Evolutionary conservation across 2,329 filamentous ascomycete species (phyloP).

Genomic region (Aureobasidium subglaciale): DNA sequence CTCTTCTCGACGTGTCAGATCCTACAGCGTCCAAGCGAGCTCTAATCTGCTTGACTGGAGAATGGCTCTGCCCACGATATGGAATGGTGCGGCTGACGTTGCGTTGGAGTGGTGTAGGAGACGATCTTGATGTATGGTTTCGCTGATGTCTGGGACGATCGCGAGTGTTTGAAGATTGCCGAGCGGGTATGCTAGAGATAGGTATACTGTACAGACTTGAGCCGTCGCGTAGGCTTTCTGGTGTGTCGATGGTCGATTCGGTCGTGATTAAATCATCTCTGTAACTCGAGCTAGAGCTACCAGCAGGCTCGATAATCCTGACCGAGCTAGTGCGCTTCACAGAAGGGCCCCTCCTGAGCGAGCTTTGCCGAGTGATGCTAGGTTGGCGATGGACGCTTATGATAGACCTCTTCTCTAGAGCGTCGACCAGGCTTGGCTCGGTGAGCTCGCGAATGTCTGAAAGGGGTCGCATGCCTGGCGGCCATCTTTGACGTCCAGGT

Average conservation of each 20-base stretch:
- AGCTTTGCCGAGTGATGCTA: conserved; percentile 18
- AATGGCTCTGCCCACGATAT: conserved; percentile 39
- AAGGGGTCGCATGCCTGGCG: conserved; percentile 35
- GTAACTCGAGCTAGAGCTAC: conserved; percentile 15
- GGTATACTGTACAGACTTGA: conserved; percentile 42
- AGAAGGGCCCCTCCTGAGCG: conserved; percentile 21
- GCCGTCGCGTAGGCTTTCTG: conserved; percentile 27
- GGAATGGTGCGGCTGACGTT: conserved; percentile 31
- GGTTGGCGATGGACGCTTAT: conserved; percentile 9
- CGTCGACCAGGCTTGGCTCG: conserved; percentile 40
- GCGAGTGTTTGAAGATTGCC: conserved; percentile 37
- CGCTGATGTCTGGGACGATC: background rate
- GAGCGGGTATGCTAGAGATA: conserved; percentile 36
- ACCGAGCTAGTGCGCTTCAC: conserved; percentile 20
- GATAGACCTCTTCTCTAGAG: conserved; percentile 10
- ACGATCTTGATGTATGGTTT: background rate
- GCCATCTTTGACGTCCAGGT: conserved; percentile 9
- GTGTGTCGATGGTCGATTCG: conserved; percentile 24
- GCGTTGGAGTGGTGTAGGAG: conserved; percentile 16
- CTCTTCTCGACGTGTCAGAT: conserved; percentile 35
- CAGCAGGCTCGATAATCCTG: conserved; percentile 22
- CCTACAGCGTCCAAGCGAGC: conserved; percentile 36
- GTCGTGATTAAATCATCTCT: conserved; percentile 16
- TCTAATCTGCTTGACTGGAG: conserved; percentile 41
- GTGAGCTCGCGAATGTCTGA: conserved; percentile 46